A percentile compares a stretch with the other conserved stretches of the same genome.
phyloP scores from a whole-genome alignment of 2,329 filamentous ascomycete species.

The Phialophora macrospora region DNA sequence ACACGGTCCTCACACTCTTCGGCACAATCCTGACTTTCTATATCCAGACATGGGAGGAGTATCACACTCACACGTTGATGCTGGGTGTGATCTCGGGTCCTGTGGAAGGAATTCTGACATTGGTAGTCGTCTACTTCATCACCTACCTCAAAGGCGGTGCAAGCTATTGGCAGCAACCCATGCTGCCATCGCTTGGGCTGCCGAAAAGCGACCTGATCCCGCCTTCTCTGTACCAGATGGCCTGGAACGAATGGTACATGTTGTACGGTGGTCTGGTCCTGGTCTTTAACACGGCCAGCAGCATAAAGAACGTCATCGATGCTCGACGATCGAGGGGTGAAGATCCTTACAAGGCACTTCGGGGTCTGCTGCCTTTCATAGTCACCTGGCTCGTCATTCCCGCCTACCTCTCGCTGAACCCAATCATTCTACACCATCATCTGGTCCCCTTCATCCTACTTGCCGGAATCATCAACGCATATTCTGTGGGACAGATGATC shows the following conservation, averaged over 20 bases:
- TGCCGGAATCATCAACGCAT: constrained; percentile 87
- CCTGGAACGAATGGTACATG: constrained; percentile 93
- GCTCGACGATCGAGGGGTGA: constrained; percentile 74
- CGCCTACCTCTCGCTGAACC: constrained; percentile 82
- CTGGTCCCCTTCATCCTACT: constrained; percentile 89
- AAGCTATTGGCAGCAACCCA: constrained; percentile 88
- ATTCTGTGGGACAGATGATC: constrained; percentile 94
- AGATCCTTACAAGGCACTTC: constrained; percentile 68
- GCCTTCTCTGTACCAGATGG: constrained; percentile 72
- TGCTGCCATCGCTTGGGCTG: constrained; percentile 74
- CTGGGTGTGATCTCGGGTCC: constrained; percentile 91
- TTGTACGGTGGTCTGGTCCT: constrained; percentile 81
- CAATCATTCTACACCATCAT: constrained; percentile 78
- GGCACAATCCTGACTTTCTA: constrained; percentile 93
- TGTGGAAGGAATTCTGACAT: constrained; percentile 88
- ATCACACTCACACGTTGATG: constrained; percentile 94
- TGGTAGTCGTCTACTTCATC: constrained; percentile 79
- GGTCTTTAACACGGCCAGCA: constrained; percentile 76
- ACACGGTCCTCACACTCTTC: constrained; percentile 81
- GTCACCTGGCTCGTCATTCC: constrained; percentile 76
- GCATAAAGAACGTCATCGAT: constrained; percentile 80
- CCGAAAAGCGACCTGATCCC: constrained; percentile 69
- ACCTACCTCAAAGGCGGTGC: constrained; percentile 86
- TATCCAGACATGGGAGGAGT: constrained; percentile 98
- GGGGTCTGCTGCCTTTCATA: constrained; percentile 83